Evolutionary conservation across 257 asterid species (phyloP).

Genomic region (Cordia subcordata): DNA sequence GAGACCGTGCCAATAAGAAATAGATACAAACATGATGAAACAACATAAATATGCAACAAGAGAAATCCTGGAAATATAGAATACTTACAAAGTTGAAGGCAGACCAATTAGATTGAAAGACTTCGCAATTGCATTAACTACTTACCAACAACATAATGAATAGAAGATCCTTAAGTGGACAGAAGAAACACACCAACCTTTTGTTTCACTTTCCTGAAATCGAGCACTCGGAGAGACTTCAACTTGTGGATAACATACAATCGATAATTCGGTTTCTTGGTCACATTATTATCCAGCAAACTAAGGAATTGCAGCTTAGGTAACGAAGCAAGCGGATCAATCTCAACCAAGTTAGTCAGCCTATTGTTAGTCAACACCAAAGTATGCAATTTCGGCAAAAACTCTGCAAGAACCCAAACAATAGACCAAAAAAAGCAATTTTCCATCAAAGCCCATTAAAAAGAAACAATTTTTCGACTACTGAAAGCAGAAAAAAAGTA

Average conservation of each 20-base stretch:
- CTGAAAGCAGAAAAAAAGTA: neutral
- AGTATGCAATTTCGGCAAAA: constrained; percentile 87
- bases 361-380: constrained; percentile 90
- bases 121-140: no score
- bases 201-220: constrained; percentile 90
- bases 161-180: neutral
- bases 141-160: no score
- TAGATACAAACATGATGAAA: neutral
- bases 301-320: constrained; percentile 89
- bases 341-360: constrained; percentile 85
- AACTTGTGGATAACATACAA: constrained; percentile 90
- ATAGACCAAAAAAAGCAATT: neutral
- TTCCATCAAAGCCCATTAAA: neutral
- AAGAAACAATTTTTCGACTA: neutral
- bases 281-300: constrained; percentile 82
- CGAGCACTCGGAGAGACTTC: constrained; percentile 77
- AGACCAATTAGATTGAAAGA: no score
- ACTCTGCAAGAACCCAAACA: constrained; percentile 56
- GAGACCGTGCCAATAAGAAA: neutral
- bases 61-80: neutral
- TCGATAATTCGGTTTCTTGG: constrained; percentile 96
- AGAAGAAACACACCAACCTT: constrained; percentile 51
- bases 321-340: constrained; percentile 87
- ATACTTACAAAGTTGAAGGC: no score
- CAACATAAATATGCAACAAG: neutral